These are phyloP conservation scores for Phialemoniopsis sp. DNA, from an alignment of 2,329 filamentous ascomycete species.

Conservation along the genomic window DNA sequence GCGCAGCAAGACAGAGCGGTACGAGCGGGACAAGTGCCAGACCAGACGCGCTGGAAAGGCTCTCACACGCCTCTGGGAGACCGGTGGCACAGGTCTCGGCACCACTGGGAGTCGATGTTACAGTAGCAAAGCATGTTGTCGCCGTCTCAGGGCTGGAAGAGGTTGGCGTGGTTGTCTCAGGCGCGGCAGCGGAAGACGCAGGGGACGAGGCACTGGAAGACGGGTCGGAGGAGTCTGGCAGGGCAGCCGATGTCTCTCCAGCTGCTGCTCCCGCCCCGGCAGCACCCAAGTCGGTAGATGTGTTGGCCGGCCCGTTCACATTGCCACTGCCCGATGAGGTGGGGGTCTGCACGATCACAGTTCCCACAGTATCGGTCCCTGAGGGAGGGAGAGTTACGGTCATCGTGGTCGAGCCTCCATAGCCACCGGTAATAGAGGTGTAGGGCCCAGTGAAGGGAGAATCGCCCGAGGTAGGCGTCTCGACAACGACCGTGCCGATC, in stretches of 20 bases:
- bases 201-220: not conserved
- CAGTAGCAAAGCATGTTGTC: not conserved
- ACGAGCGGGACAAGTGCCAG: conserved; percentile 3
- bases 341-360: conserved; percentile 8
- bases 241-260: no score
- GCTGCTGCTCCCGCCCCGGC: no score
- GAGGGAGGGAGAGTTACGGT: conserved; percentile 8
- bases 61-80: conserved; percentile 1
- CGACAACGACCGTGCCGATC: conserved; percentile 16
- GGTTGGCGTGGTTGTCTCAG: conserved; percentile 1
- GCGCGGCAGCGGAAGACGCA: not conserved
- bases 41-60: not conserved
- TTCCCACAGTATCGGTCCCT: conserved; percentile 5
- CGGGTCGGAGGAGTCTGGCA: not conserved
- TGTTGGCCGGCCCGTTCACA: not conserved
- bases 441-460: conserved; percentile 9
- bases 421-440: conserved; percentile 12
- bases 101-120: no score
- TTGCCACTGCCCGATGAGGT: not conserved
- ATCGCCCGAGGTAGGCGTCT: conserved; percentile 3
- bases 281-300: no score
- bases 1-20: conserved; percentile 1
- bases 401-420: conserved; percentile 6
- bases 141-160: conserved; percentile 2
- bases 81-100: not conserved